Evolutionary conservation across 2,329 filamentous ascomycete species (phyloP).

Genomic region (Fusarium pseudoanthophilum): DNA sequence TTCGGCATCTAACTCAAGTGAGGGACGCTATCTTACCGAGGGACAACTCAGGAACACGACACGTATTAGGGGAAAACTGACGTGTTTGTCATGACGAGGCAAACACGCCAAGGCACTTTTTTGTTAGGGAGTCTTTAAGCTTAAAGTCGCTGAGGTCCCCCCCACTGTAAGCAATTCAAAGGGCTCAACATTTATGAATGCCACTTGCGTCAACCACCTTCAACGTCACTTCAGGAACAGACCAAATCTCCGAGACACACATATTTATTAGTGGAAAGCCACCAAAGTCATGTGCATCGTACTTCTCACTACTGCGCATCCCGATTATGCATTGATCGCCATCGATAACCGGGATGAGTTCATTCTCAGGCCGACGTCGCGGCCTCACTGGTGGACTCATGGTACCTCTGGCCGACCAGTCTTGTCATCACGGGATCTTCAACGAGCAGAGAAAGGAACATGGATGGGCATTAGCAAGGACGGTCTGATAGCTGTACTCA

Average conservation of each 20-base stretch:
- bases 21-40: constrained; percentile 33
- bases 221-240: constrained; percentile 8
- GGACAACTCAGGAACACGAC: constrained; percentile 21
- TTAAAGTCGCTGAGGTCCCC: constrained; percentile 32
- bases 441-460: constrained; percentile 70
- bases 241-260: background rate
- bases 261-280: background rate
- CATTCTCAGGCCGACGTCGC: constrained; percentile 71
- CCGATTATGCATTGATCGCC: constrained; percentile 77
- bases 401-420: constrained; percentile 56
- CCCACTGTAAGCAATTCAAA: constrained; percentile 9
- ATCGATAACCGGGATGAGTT: constrained; percentile 84
- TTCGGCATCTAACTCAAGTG: background rate
- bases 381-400: constrained; percentile 72
- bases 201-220: constrained; percentile 23
- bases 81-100: constrained; percentile 6
- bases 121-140: constrained; percentile 20
- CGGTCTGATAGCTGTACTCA: constrained; percentile 71
- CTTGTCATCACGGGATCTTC: constrained; percentile 70
- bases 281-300: constrained; percentile 75
- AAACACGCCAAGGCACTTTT: constrained; percentile 4
- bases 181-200: constrained; percentile 2
- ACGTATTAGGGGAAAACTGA: constrained; percentile 13
- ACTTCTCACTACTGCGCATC: constrained; percentile 79
- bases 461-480: constrained; percentile 72